These are phyloP conservation scores for Proliferodiscus dingleyae DNA, from an alignment of 2,329 filamentous ascomycete species.

Conservation along the genomic window DNA sequence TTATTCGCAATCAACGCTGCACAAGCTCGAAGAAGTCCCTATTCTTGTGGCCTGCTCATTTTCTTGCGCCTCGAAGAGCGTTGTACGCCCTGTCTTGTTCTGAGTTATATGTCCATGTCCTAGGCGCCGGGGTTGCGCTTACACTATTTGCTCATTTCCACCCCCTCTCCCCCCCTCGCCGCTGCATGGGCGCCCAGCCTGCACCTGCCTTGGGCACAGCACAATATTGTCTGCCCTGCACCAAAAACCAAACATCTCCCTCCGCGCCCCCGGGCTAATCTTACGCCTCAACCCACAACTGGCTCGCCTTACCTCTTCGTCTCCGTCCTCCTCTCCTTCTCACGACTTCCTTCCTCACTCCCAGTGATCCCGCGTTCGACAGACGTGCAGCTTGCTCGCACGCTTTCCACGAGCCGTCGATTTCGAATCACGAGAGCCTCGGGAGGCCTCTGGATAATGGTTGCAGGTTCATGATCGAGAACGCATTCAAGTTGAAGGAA, in stretches of 20 bases:
- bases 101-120: neutral
- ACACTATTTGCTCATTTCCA: neutral
- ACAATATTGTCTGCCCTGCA: neutral
- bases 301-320: neutral
- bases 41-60: neutral
- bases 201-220: neutral
- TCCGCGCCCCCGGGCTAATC: neutral
- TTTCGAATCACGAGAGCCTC: conserved; percentile 23
- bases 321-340: neutral
- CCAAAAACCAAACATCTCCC: neutral
- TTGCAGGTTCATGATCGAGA: conserved; percentile 26
- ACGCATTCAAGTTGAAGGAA: conserved; percentile 22
- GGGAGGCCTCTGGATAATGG: conserved; percentile 31
- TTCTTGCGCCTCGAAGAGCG: neutral
- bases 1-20: neutral
- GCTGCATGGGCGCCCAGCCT: neutral
- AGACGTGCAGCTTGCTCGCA: conserved; percentile 21
- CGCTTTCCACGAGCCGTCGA: conserved; percentile 13
- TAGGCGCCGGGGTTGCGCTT: neutral
- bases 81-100: neutral
- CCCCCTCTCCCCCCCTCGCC: neutral
- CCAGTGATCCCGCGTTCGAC: conserved; percentile 6
- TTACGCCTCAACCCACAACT: neutral
- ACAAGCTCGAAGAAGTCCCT: neutral
- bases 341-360: conserved; percentile 1